phyloP scores from a whole-genome alignment of 2,329 filamentous ascomycete species.

The Colletotrichum orbiculare region DNA sequence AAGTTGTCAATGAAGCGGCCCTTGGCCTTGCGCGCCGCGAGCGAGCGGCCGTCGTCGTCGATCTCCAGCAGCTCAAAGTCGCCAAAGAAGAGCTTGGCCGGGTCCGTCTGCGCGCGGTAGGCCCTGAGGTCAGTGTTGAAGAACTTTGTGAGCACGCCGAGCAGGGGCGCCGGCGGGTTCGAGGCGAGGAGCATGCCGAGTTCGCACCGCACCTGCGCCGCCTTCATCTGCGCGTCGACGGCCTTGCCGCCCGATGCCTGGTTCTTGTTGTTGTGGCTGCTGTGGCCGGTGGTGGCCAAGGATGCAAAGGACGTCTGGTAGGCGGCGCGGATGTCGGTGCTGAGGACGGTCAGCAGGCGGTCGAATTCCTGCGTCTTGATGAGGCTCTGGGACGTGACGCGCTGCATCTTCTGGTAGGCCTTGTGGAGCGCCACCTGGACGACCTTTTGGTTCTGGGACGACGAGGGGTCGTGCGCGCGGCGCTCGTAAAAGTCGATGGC shows the following conservation, averaged over 20 bases:
- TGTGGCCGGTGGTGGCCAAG: conserved; percentile 45
- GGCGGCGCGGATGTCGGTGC: conserved; percentile 60
- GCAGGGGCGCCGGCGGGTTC: conserved; percentile 58
- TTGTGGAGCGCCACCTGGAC: conserved; percentile 66
- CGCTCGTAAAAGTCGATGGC: conserved; percentile 64
- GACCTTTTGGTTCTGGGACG: conserved; percentile 46
- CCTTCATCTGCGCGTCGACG: conserved; percentile 57
- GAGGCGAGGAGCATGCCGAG: conserved; percentile 62
- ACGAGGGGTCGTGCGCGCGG: conserved; percentile 47
- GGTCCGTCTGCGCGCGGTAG: conserved; percentile 70
- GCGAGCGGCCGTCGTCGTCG: conserved; percentile 64
- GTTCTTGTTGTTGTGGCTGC: conserved; percentile 49
- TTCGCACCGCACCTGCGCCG: conserved; percentile 61
- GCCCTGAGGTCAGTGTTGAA: conserved; percentile 69
- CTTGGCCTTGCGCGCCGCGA: conserved; percentile 51
- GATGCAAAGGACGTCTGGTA: conserved; percentile 60
- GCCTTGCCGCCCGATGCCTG: conserved; percentile 53
- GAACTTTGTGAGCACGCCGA: conserved; percentile 71
- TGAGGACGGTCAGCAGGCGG: conserved; percentile 64
- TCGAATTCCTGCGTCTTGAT: conserved; percentile 72
- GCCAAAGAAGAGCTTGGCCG: conserved; percentile 76
- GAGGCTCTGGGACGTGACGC: conserved; percentile 60
- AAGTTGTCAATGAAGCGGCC: conserved; percentile 65
- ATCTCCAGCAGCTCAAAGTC: conserved; percentile 78
- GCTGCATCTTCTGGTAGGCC: conserved; percentile 66